Evolutionary conservation across 2,329 filamentous ascomycete species (phyloP), one percentile per base, ranked within the genome.

Genomic region (Parascedosporium putredinis): DNA sequence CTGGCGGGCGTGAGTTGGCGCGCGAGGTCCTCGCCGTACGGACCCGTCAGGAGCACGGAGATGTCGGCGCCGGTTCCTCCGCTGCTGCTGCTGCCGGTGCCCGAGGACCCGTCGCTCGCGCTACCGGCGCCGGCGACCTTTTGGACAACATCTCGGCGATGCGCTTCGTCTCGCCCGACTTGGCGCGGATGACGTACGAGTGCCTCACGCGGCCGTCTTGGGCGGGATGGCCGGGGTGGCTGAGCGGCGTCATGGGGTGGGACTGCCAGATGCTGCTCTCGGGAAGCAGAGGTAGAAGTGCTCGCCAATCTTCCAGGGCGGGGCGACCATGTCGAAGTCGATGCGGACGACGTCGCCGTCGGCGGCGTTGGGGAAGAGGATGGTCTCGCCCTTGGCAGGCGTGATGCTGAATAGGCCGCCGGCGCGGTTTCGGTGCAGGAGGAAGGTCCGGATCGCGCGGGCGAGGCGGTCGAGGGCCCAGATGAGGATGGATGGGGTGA

Each of bases 221-320:
- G n/a, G n/a, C 60, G 12, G 34, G 31, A 0, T 68, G 60, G 5
- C 64, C 56, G 0, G 79, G 80, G 0, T 75, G 60, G 49, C 74
- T 80, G 7, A 81, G 67, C 0, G 81, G 78, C 0, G 82, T 86
- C 58, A 87, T 84, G 0, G 84, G 84, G 57, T 88, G 84, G 0
- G 79, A 80, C 62, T 88, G 83, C 81, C 82, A 86, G 56, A 87
- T 73, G 56, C 74, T 82, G 27, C 78, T 68, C 53, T 81, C 74
- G 0, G 79, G 57, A 88, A 87, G 60, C 76, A 83, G 14, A 87
- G 67, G 57, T 79, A 87, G 61, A 84, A 87, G 59, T 88, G 84
- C 62, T 87, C 79, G 8, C 84, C 83, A 10, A 84, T 67, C 10
- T 70, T 66, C 83, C 83, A 88, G 0, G 74, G 61, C 24, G 73